Base-by-base conservation (phyloP, 371 early-diverging fungal genomes). In the Mortierella sp. region DNA sequence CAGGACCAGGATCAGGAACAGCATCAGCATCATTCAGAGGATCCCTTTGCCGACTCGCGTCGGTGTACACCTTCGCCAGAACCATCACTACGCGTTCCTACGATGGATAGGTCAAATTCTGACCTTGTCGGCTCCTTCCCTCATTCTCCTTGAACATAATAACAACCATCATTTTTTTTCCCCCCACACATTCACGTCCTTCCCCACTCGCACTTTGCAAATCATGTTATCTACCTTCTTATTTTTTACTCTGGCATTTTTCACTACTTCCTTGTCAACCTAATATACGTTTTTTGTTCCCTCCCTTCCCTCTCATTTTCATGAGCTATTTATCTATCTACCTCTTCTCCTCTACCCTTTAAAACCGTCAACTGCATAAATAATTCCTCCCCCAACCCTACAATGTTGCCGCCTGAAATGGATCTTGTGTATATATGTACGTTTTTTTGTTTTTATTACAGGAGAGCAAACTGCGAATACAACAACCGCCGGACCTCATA, bases 381-480 rank as follows among this genome's bases (percentile, higher is more conserved):
- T 2, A 46, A 14, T 46, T 46, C 12, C 46, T 10, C 11, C 46
- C 10, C 24, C 6, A 55, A 55, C 21, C 8, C n/a, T 55, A n/a
- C 7, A 55, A 46, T 46, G 48, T 46, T 46, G 14, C 48, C 14
- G 4, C 48, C 14, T 46, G 48, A 14, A 41, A 46, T 46, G 48
- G 12, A 27, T 8, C 11, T 7, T 21, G 21, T 51, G 18, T 51
- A 21, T 56, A n/a, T 56, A 29, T 27, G 51, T 51, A 21, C 21
- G 56, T 35, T 4, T 74, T 43, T 29, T 11, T 35, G 8, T 16
- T 55, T 72, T 88, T 58, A 63, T 63, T 89, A 90, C 27, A 94
- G 83, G n/a, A 91, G 91, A 6, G 93, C 93, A 87, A 91, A 92
- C 56, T 93, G 94, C 56, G 91, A 91, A 56, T 88, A 89, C 14